Base-by-base conservation (phyloP, 306 rosid genomes). In the Oemleria cerasiformis region DNA sequence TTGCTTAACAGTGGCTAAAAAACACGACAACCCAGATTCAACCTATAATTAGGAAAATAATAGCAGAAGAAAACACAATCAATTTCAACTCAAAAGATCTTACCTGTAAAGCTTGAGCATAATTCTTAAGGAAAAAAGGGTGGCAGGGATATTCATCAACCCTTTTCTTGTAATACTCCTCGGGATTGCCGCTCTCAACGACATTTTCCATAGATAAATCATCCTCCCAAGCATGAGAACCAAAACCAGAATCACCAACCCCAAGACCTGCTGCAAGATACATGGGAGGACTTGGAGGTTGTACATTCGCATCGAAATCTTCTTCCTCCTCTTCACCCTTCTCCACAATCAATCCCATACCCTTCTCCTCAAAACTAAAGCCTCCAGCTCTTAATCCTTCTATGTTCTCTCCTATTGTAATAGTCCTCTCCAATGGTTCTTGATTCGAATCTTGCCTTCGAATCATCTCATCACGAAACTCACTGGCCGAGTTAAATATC, bases 251-350 rank as follows among this genome's bases (percentile, higher is more conserved):
- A 50, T 58, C 74, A 50, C 80, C 86, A 78, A 86, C 67, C 20
- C 98, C 98, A 59, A 84, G 80, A 56, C 91, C 96, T 9, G 90
- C 40, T 39, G 92, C 91, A 23, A 88, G 81, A 81, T 84, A 84
- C 92, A 90, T 71, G 20, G 84, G 88, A 21, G 96, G 92, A 80
- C 85, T 92, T 6, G 64, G 36, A 36, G 87, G 88, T 75, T 13
- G 57, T 59, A 50, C 57, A 67, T 80, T 78, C 61, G 51, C 73
- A 73, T 51, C 82, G 61, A 72, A 20, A 34, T 47, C 70, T 54
- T 80, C 87, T 60, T 69, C 83, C 39, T 83, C 89, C 49, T 78
- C 86, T 34, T 83, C 93, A 19, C 34, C 73, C 49, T 21, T 75
- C 79, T 88, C 90, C 74, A 86, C 82, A 75, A 94, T 89, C 82